Conservation (phyloP, 2,329 filamentous ascomycete genomes). For the Penicillium sp. region DNA sequence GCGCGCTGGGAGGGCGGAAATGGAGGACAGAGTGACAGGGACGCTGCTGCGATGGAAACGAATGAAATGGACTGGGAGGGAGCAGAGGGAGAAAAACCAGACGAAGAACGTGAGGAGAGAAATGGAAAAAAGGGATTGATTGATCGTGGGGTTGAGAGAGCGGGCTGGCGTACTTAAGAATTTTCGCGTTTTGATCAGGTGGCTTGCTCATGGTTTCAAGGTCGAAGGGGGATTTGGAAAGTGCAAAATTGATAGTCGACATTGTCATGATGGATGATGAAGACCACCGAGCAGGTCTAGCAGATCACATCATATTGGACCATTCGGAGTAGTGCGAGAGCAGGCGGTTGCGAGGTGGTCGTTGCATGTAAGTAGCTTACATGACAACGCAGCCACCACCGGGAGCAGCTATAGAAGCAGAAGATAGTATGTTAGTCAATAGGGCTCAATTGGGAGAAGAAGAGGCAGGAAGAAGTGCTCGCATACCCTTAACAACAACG, state of each 20-base stretch:
- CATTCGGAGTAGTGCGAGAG: background rate
- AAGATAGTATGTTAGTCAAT: background rate
- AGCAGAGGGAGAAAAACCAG: slow-evolving; percentile 1
- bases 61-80: slow-evolving; percentile 11
- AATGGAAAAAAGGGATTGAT: background rate
- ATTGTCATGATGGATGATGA: background rate
- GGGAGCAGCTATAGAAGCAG: slow-evolving; percentile 15
- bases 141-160: slow-evolving; percentile 1
- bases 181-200: background rate
- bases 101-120: slow-evolving; percentile 1
- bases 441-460: background rate
- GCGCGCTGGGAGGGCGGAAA: too few species aligned
- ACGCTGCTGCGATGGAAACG: slow-evolving; percentile 1
- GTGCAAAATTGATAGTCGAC: background rate
- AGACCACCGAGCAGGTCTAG: slow-evolving; percentile 1
- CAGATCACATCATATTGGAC: background rate
- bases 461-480: background rate
- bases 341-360: slow-evolving; percentile 2
- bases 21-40: background rate
- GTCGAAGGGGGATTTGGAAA: background rate
- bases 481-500: slow-evolving; percentile 21
- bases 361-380: slow-evolving; percentile 12
- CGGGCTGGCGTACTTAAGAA: background rate
- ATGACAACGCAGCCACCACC: slow-evolving; percentile 29
- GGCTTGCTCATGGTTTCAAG: background rate